These are phyloP conservation scores for Apiospora arundinis DNA, from an alignment of 2,329 filamentous ascomycete genomes.

Conservation along the genomic window DNA sequence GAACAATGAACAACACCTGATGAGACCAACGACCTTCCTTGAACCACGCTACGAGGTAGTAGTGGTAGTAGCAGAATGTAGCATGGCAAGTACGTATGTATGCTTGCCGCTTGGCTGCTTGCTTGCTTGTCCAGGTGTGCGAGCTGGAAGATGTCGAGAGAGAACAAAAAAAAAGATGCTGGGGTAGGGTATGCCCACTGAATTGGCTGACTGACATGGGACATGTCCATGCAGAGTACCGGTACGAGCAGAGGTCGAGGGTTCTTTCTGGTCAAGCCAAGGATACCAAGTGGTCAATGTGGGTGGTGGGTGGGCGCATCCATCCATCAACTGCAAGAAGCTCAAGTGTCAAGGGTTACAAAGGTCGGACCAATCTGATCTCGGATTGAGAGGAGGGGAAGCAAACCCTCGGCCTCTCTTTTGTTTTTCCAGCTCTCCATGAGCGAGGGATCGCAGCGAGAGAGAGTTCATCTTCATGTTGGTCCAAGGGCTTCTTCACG, in stretches of 20 bases:
- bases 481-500: background rate
- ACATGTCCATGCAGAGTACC: slow-evolving; percentile 28
- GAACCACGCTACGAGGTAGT: slow-evolving; percentile 8
- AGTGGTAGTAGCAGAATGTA: background rate
- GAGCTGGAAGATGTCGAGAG: background rate
- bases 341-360: slow-evolving; percentile 10
- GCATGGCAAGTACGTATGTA: background rate
- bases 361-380: slow-evolving; percentile 12
- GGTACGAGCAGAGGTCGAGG: slow-evolving; percentile 16
- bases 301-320: background rate
- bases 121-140: slow-evolving; percentile 4
- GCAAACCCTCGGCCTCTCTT: slow-evolving; percentile 1
- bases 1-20: background rate
- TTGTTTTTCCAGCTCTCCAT: background rate
- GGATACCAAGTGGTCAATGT: slow-evolving; percentile 18
- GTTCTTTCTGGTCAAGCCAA: slow-evolving; percentile 6
- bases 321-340: slow-evolving; percentile 13
- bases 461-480: background rate
- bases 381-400: background rate
- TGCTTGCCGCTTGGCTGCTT: background rate
- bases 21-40: background rate
- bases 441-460: background rate
- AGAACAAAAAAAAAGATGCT: slow-evolving; percentile 16
- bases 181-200: slow-evolving; percentile 24
- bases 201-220: slow-evolving; percentile 26